Evolutionary conservation across 441 rosid species (phyloP), one percentile per base, ranked within the genome.

Genomic region (Arabidopsis lyrata): DNA sequence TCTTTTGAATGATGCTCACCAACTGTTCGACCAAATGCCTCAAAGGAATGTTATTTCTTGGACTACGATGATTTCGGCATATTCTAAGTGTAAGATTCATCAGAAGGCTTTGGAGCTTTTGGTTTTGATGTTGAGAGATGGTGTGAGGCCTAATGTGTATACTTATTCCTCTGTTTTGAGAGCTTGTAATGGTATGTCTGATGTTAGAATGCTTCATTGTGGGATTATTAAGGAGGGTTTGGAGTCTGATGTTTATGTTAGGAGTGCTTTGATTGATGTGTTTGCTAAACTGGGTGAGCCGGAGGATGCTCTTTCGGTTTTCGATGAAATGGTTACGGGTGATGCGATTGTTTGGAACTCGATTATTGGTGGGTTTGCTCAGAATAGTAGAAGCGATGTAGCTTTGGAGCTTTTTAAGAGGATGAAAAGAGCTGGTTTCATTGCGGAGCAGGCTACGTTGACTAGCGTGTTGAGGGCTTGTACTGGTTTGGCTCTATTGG

Each of bases 301-400:
- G 5, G 75, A 73, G 14, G 75, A 63, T 62, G 93, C 90, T 4
- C 74, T 82, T 57, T 48, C 68, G 14, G 84, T 88, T 65, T 89
- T 89, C 12, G 63, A 84, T 66, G 97, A 89, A 36, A 86, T 88
- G 88, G 81, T 34, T 68, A 88, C 95, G 0, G 32, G 77, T 41
- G 97, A 91, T 82, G 79, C 81, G 47, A 86, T 87, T 57, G 91
- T 89, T 79, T 89, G 93, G 97, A 91, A 86, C 65, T 91, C 95
- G 0, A 82, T 91, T 24, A 86, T 89, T 71, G 93, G 86, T 50
- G 93, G 84, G 3, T 86, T 84, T 81, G 91, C 93, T 39, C 93
- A 87, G 75, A 89, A 88, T 39, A 80, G 75, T 54, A 85, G 84
- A 50, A 80, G 86, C 1, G 87, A 87, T 38, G 86, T 81, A 73